A percentile compares a stretch with the other conserved stretches of the same genome.
These are phyloP conservation scores for Simmondsia chinensis DNA, from an alignment of 148 eudicot species.

Conservation along the genomic window DNA sequence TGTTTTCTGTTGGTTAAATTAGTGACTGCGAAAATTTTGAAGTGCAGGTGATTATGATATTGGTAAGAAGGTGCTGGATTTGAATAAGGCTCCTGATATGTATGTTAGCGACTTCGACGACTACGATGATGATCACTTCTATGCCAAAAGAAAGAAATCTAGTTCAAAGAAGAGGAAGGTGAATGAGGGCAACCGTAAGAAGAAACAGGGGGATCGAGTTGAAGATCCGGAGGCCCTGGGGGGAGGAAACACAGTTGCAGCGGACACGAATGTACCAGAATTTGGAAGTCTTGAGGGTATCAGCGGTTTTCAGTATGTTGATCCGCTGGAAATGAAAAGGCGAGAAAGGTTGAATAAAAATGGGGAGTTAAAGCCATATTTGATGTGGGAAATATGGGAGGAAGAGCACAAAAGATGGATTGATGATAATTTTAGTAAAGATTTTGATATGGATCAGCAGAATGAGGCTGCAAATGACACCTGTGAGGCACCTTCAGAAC, in stretches of 20 bases:
- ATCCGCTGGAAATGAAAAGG: slow-evolving; percentile 14
- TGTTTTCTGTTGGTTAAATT: background rate
- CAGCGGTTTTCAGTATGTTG: slow-evolving; percentile 23
- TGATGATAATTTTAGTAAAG: slow-evolving; percentile 25
- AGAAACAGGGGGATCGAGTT: background rate
- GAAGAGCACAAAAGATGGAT: slow-evolving; percentile 64
- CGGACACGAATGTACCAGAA: background rate
- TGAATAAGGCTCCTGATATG: slow-evolving; percentile 11
- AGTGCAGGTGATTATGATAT: slow-evolving; percentile 15
- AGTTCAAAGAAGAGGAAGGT: background rate
- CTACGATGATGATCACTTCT: slow-evolving; percentile 1
- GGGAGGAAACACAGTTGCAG: background rate
- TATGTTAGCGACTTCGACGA: slow-evolving; percentile 7
- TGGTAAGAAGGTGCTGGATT: slow-evolving; percentile 6
- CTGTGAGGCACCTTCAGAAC: slow-evolving; percentile 49
- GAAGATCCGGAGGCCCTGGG: background rate
- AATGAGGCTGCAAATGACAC: slow-evolving; percentile 42
- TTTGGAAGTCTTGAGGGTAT: slow-evolving; percentile 16
- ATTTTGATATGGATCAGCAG: slow-evolving; percentile 36
- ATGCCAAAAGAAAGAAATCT: slow-evolving; percentile 1
- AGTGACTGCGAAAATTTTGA: background rate
- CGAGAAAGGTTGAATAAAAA: slow-evolving; percentile 27
- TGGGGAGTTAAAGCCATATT: slow-evolving; percentile 16
- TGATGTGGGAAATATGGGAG: slow-evolving; percentile 82
- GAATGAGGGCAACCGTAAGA: background rate